These are phyloP conservation scores for Poa annua DNA, from an alignment of 176 grass and related monocot species.

Conservation along the genomic window DNA sequence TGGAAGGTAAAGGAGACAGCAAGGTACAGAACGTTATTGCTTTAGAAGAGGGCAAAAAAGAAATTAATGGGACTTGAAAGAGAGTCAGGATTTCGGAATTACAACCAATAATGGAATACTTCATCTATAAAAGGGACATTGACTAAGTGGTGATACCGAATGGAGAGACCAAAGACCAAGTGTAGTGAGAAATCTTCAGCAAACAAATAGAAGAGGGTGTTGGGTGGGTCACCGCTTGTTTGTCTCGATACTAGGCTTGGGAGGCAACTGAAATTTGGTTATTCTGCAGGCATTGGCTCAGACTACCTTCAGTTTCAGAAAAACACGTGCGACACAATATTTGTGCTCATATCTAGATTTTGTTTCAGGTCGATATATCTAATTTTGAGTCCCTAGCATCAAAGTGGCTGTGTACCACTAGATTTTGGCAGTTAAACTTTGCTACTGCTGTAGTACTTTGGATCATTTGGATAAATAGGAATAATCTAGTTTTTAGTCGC, in stretches of 20 bases:
- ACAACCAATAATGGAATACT: not conserved
- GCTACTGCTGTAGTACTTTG: no score
- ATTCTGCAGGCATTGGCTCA: not conserved
- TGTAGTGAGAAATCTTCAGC: not conserved
- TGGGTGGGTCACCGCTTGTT: not conserved
- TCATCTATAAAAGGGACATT: not conserved
- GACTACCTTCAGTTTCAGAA: accelerated
- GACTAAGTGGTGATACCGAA: not conserved
- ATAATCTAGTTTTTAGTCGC: no score
- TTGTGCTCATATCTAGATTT: not conserved
- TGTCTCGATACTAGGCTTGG: not conserved
- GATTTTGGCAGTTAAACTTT: no score
- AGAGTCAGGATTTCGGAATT: not conserved
- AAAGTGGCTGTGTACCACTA: no score
- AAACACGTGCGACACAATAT: accelerated
- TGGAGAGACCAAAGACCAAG: not conserved
- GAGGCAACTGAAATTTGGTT: not conserved
- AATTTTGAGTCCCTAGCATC: no score
- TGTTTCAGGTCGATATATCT: no score
- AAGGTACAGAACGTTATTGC: not conserved
- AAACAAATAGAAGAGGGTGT: not conserved
- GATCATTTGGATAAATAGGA: no score
- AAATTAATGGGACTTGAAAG: slow-evolving; percentile 3
- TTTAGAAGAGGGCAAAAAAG: not conserved
- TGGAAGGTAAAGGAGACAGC: not conserved